Percentiles rank a stretch among this genome's conserved stretches.
These are phyloP conservation scores for Aspergillus sp. DNA, from an alignment of 2,329 filamentous ascomycete genomes.

Conservation along the genomic window DNA sequence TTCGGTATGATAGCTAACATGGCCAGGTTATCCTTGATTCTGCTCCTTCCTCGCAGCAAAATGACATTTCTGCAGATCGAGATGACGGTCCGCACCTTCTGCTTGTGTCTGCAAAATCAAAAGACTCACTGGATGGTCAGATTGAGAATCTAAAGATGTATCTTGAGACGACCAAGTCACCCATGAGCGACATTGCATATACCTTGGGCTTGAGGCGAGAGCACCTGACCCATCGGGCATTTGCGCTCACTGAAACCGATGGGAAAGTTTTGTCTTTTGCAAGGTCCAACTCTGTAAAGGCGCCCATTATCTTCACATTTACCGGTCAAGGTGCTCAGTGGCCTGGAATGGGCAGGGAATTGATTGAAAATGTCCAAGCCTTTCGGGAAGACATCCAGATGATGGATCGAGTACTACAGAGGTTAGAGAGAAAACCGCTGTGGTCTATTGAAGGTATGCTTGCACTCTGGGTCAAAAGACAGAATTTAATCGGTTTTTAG, in stretches of 20 bases:
- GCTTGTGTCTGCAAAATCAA: constrained; percentile 1
- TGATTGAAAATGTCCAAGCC: background rate
- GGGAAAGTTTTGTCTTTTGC: background rate
- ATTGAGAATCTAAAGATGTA: background rate
- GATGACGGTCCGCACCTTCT: background rate
- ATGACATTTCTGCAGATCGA: background rate
- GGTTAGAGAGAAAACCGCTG: background rate
- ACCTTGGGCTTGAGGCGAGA: constrained; percentile 4
- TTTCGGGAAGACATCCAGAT: background rate
- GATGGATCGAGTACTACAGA: background rate
- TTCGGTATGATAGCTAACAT: background rate
- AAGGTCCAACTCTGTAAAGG: background rate
- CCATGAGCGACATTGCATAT: constrained; percentile 2
- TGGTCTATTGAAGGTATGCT: constrained; percentile 1
- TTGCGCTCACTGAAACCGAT: background rate
- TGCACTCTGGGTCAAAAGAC: background rate
- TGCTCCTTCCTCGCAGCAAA: background rate
- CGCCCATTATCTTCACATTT: constrained; percentile 17
- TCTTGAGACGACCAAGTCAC: background rate
- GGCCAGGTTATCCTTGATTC: background rate
- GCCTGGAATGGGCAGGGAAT: constrained; percentile 19
- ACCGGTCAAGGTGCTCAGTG: constrained; percentile 32
- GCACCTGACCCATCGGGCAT: constrained; percentile 5
- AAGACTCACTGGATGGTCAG: background rate
- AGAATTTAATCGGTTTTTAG: background rate